Evolutionary conservation across 2,329 filamentous ascomycete species (phyloP), one percentile per base, ranked within the genome.

Genomic region (Botrytis tulipae): DNA sequence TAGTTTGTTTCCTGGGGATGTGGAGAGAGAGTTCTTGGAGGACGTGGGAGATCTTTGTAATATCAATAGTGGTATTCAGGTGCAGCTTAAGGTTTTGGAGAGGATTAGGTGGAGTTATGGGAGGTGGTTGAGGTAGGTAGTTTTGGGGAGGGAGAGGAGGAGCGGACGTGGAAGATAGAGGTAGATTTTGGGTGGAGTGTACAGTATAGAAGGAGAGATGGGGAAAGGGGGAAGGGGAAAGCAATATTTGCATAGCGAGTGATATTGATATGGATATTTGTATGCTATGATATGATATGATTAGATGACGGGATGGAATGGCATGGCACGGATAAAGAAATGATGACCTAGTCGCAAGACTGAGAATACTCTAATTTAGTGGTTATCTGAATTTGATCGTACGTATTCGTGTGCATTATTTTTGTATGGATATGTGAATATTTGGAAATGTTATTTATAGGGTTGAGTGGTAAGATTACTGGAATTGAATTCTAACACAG

Each of bases 21-120:
- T 97, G 20, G 90, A 92, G 79, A 90, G 91, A 78, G 95, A 98
- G 78, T 98, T 99, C 79, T 83, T 94, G 73, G 93, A 97, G 82
- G 96, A 99, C 80, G 85, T 97, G 48, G 90, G 92, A 74, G 95
- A 98, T 79, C 85, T 99, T 67, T 90, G 93, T 32, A 94, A 97
- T 80, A 90, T 95, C 76, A 84, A 89, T 66, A 91, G 90, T 78
- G 93, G 94, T 4, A 88, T 97, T 70, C 88, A 91, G 78, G 88
- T 90, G 78, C 95, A 98, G 84, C 87, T 91, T 74, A 91, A 89
- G 81, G 92, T 95, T 61, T 84, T 97, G 71, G 90, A 95, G 78
- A 88, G 96, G 74, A 94, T 98, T 77, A 87, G 93, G 76, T 98
- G 96, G 95, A 92, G 92, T 6, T 98, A 98, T 84, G 89, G 89